Evolutionary conservation across 1,139 yeast species (phyloP).

Genomic region (Geotrichum carabidarum): DNA sequence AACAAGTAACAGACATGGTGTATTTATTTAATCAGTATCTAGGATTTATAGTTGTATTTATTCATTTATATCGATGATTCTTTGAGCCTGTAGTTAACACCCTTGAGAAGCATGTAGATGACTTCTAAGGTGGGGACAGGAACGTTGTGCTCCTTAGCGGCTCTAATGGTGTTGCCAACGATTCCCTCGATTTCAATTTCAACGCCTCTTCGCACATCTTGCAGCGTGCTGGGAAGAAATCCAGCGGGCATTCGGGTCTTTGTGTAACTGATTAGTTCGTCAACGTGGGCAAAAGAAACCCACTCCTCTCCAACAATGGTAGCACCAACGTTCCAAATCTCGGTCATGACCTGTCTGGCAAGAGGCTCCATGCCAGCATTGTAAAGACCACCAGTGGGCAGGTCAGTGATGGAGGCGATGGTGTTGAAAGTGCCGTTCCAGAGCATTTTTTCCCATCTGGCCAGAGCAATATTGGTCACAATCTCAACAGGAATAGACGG

Average conservation of each 20-base stretch:
- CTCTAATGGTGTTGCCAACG: slow-evolving; percentile 25
- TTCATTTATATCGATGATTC: neutral
- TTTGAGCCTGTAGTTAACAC: slow-evolving; percentile 21
- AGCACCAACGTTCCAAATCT: slow-evolving; percentile 25
- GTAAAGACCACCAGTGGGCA: slow-evolving; percentile 20
- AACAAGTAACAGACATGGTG: neutral
- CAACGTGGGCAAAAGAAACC: slow-evolving; percentile 18
- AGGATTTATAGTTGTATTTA: neutral
- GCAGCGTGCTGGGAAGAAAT: slow-evolving; percentile 28
- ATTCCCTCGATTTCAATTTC: slow-evolving; percentile 26
- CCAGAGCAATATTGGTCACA: slow-evolving; percentile 18
- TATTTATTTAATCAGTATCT: neutral
- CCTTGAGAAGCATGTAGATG: slow-evolving; percentile 22
- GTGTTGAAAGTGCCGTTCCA: slow-evolving; percentile 30
- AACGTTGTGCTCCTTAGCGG: slow-evolving; percentile 23
- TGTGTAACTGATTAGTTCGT: slow-evolving; percentile 20
- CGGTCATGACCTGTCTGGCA: slow-evolving; percentile 20
- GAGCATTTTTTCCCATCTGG: slow-evolving; percentile 27
- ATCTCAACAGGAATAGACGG: slow-evolving; percentile 13
- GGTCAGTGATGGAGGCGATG: slow-evolving; percentile 23
- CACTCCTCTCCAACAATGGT: slow-evolving; percentile 23
- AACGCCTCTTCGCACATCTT: slow-evolving; percentile 27
- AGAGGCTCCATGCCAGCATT: slow-evolving; percentile 19
- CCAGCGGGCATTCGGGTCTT: slow-evolving; percentile 14
- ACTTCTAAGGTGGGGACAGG: slow-evolving; percentile 23